Percentiles rank a stretch among this genome's conserved stretches.
phyloP scores from a whole-genome alignment of 345 rosid genomes.

The Hibiscus mutabilis region DNA sequence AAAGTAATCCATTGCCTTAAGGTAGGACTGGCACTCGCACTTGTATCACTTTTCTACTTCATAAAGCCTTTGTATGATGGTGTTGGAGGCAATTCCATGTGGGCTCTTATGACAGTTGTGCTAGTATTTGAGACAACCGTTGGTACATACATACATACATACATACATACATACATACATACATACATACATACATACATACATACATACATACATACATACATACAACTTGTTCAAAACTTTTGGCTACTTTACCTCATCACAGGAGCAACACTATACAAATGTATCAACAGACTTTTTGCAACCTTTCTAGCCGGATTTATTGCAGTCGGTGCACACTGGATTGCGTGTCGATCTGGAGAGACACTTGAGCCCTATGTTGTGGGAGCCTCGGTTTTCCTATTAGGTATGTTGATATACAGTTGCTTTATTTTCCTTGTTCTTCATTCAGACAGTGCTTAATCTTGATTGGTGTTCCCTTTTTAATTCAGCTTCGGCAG shows the following conservation, averaged over 20 bases:
- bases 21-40: conserved; percentile 35
- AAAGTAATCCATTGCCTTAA: conserved; percentile 41
- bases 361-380: conserved; percentile 26
- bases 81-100: conserved; percentile 46
- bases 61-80: conserved; percentile 41
- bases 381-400: conserved; percentile 33
- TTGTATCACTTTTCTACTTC: conserved; percentile 35
- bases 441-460: not conserved
- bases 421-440: conserved; percentile 2
- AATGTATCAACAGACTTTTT: conserved; percentile 35
- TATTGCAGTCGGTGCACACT: conserved; percentile 41
- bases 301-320: conserved; percentile 40
- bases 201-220: too few relatives aligned
- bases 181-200: too few relatives aligned
- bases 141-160: conserved; percentile 21
- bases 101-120: conserved; percentile 54
- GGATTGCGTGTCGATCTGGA: conserved; percentile 37
- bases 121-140: conserved; percentile 40
- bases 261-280: conserved; percentile 36
- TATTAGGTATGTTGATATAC: conserved; percentile 26
- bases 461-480: not conserved
- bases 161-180: too few relatives aligned
- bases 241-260: too few relatives aligned
- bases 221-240: too few relatives aligned
- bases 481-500: conserved; percentile 48